Base-by-base conservation (phyloP, 2,329 filamentous ascomycete species). In the Lasiodiplodia citricola region DNA sequence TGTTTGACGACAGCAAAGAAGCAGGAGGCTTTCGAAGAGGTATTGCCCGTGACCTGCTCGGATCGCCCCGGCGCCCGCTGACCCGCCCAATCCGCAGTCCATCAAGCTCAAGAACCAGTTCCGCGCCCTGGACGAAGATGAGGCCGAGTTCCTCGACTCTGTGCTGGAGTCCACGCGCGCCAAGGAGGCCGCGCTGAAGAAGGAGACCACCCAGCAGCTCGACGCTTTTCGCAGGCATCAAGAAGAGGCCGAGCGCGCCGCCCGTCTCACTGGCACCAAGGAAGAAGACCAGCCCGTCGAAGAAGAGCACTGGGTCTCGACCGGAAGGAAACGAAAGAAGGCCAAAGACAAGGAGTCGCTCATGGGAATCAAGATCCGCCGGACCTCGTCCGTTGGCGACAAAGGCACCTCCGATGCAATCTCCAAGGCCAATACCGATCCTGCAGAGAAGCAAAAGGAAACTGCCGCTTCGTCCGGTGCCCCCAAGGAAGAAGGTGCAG, bases 1-100 rank as follows among this genome's bases (percentile, higher is more conserved):
- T 70, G 66, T 58, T 66, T 57, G 60, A 72, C 57, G 69, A 71
- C 68, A 91, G 92, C 90, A 72, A 91, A 91, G 69, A 95, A 94
- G 80, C 91, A 95, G 81, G 92, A 92, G 23, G 91, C 90, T 10
- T 93, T 94, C 78, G 92, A 94, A 78, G 92, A 95, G 79, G 85
- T 76, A 70, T 54, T 35, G 37, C n/a, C 23, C 56, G 35, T 16
- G 14, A 31, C 21, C 14, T 23, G 11, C 7, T n/a, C 14, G 11
- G 11, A 5, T 13, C 14, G 16, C 38, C 18, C 62, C 38, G 21
- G 18, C 52, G 23, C n/a, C 31, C 7, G 38, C 58, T 60, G 16
- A 56, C 35, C 51, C 5, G 14, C 50, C 23, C 47, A 18, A 21
- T 18, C 4, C 21, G 57, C 69, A 76, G 73, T 77, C 90, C 71